Evolutionary conservation across 192 early-diverging fungal genomes (phyloP), one percentile per base, ranked within the genome.

Genomic region (Backusella parvicylindrica): DNA sequence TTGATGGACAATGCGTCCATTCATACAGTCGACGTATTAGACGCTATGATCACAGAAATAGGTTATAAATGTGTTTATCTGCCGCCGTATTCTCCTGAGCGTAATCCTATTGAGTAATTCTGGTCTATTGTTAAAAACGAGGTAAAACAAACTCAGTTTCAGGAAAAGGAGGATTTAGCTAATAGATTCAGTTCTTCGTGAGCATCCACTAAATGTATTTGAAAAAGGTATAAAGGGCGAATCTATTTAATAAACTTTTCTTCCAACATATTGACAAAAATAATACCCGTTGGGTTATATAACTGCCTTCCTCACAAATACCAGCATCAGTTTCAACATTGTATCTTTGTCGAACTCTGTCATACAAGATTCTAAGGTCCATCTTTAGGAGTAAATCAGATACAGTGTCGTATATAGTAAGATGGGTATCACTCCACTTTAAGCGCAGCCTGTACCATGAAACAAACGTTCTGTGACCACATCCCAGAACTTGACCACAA

Each of bases 1-100:
- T 68, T 79, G 7, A 79, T 79, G 68, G 77, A 79, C 28, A 74
- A 79, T 53, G 36, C 77, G 15, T 60, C 73, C 2, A 71, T 79
- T 36, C 72, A 79, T 23, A 74, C 60, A 35, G 11, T 60, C 5
- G 23, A 36, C 18, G 28, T 9, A 18, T 26, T 79, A 30, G 31
- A 66, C n/a, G 68, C 64, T 35, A n/a, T 70, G 36, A 35, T 71
- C 13, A 23, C 30, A 50, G 31, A 41, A 13, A 53, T 28, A 23
- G 68, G 72, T 3, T 37, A 74, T 33, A 63, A 71, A 12, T 74
- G 56, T 47, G 23, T 74, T 33, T 75, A 64, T 32, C 68, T 79
- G 9, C 72, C 77, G 1, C 73, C 68, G 13, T 74, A 71, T n/a
- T 79, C 72, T 28, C 40, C 68, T 23, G 49, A 73, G 28, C 68